Evolutionary conservation across 2,329 filamentous ascomycete species (phyloP), one percentile per base, ranked within the genome.

Genomic region (Penicillium sp.): DNA sequence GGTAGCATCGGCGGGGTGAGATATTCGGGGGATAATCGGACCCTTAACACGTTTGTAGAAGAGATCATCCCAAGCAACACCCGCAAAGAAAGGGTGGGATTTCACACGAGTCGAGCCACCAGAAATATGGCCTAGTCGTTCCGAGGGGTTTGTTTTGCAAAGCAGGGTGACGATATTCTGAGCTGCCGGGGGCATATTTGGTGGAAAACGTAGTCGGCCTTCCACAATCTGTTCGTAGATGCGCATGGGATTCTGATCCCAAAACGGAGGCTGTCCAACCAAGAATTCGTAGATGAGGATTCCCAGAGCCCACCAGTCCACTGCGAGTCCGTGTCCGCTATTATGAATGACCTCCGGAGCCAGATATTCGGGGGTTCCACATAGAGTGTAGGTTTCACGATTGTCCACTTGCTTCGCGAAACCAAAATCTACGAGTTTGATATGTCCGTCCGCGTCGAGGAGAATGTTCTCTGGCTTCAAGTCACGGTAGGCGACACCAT

Each of bases 251-350:
- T 87, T 87, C 56, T 85, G 82, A 67, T 87, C 85, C 85, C 85
- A 88, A 69, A 87, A 88, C 1, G 85, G 85, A 22, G 85, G 85
- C 64, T 87, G 84, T 49, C 85, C 85, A 48, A 87, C 84, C 20
- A 88, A 74, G 66, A 88, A 87, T 63, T 88, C 85, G 69, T 87
- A 87, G 41, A 87, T 83, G 29, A 88, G 73, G 59, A 88, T 87
- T 25, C 85, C 85, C 56, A 87, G 79, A 2, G 85, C 85, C 85
- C 85, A 88, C 85, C 85, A 88, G 71, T 88, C 85, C 37, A 88
- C 85, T 33, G 85, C 85, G 45, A 82, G 81, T 51, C 85, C 84
- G 65, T 88, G 85, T 22, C 85, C 82, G 71, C 73, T 85, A 69
- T 87, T 87, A 55, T 84, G 78, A 58, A 88, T 87, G 43, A 87